These are phyloP conservation scores for Panellus pusillus DNA, from an alignment of 768 basidiomycete species.

Conservation along the genomic window DNA sequence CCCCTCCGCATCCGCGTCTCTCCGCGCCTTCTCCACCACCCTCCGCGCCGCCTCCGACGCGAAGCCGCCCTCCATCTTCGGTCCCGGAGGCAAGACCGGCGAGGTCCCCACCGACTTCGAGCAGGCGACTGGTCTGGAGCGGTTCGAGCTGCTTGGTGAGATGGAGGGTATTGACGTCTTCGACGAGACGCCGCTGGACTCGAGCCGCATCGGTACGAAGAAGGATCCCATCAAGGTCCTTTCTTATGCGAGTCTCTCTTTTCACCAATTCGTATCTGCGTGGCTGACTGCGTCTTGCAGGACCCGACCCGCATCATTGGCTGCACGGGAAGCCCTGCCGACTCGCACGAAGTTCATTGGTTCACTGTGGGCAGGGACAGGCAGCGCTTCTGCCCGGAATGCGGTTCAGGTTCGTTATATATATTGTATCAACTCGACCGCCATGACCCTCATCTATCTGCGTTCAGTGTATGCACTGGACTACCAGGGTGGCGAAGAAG, in stretches of 20 bases:
- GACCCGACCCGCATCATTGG: constrained; percentile 84
- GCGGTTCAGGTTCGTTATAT: constrained; percentile 76
- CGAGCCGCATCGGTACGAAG: constrained; percentile 85
- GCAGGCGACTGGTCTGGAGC: constrained; percentile 96
- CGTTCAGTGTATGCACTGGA: constrained; percentile 70
- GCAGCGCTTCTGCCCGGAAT: constrained; percentile 84
- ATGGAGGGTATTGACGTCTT: constrained; percentile 88
- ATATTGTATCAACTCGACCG: too few relatives aligned
- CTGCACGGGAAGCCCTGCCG: constrained; percentile 92
- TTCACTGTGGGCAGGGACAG: constrained; percentile 66
- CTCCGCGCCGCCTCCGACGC: constrained; percentile 56
- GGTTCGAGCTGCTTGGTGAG: constrained; percentile 88
- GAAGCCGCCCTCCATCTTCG: constrained; percentile 65
- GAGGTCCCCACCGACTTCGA: constrained; percentile 81
- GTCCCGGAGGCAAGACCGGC: constrained; percentile 70
- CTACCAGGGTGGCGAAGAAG: constrained; percentile 29
- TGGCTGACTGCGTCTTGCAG: constrained; percentile 36
- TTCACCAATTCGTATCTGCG: neutral
- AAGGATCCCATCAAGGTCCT: constrained; percentile 84
- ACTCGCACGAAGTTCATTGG: constrained; percentile 95
- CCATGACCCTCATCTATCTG: neutral
- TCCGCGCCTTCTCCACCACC: constrained; percentile 63
- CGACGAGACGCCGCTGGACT: constrained; percentile 81
- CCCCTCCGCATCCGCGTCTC: constrained; percentile 26
- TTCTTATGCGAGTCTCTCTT: constrained; percentile 66